phyloP scores from a whole-genome alignment of 2,329 filamentous ascomycete species.

The Parastagonospora avenae region DNA sequence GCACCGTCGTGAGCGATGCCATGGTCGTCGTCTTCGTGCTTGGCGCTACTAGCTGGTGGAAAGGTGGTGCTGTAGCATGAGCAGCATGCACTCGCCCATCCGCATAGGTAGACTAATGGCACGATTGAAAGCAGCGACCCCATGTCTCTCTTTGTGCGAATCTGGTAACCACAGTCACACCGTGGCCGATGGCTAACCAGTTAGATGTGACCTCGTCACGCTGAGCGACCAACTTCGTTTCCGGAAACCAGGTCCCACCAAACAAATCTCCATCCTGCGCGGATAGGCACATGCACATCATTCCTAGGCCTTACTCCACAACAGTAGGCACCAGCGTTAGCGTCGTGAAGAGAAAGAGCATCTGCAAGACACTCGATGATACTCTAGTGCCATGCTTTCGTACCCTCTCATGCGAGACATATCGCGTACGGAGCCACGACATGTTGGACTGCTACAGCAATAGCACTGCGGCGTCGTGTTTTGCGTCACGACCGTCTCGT shows the following conservation, averaged over 20 bases:
- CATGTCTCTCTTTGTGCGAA: neutral
- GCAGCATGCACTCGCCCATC: neutral
- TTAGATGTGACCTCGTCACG: no score
- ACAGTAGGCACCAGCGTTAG: no score
- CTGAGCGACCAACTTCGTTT: no score
- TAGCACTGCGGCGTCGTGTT: neutral
- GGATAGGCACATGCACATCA: no score
- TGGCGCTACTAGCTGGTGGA: conserved; percentile 61
- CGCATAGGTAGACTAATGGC: conserved; percentile 11
- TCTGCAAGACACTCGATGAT: neutral
- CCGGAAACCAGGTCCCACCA: no score
- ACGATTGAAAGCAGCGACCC: neutral
- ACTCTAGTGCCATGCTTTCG: neutral
- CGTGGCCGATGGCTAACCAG: neutral
- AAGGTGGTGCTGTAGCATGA: conserved; percentile 41
- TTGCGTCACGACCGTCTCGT: neutral
- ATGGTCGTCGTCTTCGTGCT: conserved; percentile 78
- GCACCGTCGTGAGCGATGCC: conserved; percentile 73
- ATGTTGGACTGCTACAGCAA: neutral
- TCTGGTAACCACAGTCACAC: no score
- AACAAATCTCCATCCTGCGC: no score
- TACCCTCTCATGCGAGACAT: neutral
- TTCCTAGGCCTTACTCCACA: no score
- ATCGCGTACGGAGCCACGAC: neutral
- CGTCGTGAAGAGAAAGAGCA: no score